Base-by-base conservation (phyloP, 2,329 filamentous ascomycete species). In the Cladosporium sp. region DNA sequence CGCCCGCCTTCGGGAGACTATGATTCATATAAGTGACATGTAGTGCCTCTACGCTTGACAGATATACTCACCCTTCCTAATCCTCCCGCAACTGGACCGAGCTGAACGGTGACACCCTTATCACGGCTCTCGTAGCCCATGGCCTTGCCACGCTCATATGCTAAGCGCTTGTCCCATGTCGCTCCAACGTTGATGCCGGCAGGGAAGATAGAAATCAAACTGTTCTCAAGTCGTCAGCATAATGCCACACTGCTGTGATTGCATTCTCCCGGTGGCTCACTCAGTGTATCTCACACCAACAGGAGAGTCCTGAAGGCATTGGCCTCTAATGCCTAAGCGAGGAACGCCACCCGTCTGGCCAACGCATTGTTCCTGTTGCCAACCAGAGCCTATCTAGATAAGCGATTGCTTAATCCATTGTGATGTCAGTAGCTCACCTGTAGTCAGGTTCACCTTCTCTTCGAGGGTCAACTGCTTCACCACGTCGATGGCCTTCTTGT, bases 271-370 rank as follows among this genome's bases (percentile, higher is more conserved):
- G n/a, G 27, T 27, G 15, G 15, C 45, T 34, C 64, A 67, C 29
- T 95, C 89, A 56, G 80, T 79, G 52, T 84, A 79, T 48, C 90
- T 86, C 51, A 96, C 74, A 54, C 90, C 91, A 1, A 93, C 74
- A 4, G 90, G 90, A 2, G 86, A 85, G 65, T 96, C 91, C 63
- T 96, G 89, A 74, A 93, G 73, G 67, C 91, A 96, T n/a, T 95
- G 73, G 24, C 83, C 77, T 58, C 79, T 82, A 58, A 90, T 79
- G 12, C 84, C 84, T 5, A 90, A 71, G 30, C 85, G 79, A 17
- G 86, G 86, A 32, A 90, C 77, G 6, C 85, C 74, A 37, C 88
- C 88, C 19, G 65, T 68, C 59, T 95, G 85, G 53, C 90, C 90
- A 13, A 95, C 89, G 61, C 89, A 93, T 56, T 79, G 76, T 54